phyloP scores from a whole-genome alignment of 257 asterid genomes.

The Solanum tarijense region DNA sequence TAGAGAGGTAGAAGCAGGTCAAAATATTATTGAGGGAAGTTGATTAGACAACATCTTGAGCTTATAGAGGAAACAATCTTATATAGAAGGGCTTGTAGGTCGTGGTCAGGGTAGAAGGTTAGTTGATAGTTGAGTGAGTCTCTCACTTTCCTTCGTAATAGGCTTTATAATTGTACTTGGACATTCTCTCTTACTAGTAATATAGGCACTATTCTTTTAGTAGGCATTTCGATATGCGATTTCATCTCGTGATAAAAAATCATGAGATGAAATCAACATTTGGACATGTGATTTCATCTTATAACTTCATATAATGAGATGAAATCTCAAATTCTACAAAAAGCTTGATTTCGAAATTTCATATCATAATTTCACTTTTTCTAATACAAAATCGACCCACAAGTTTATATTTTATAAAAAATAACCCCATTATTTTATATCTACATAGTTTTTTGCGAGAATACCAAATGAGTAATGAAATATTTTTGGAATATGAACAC shows the following conservation, averaged over 20 bases:
- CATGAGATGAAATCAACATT: not conserved
- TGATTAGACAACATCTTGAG: not conserved
- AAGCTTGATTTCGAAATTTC: not conserved
- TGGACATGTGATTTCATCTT: not conserved
- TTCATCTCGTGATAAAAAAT: not conserved
- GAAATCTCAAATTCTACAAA: not conserved
- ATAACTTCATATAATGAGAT: not conserved
- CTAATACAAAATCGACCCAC: not conserved
- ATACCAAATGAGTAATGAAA: not conserved
- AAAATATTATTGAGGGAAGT: not conserved
- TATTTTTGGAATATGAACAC: not conserved
- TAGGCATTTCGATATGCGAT: no score
- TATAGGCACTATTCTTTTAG: not conserved
- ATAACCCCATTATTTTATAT: no score
- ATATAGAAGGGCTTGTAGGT: no score
- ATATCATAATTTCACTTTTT: no score
- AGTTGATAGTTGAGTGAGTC: not conserved
- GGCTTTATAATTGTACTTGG: not conserved
- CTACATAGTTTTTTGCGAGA: no score
- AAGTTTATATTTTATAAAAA: no score
- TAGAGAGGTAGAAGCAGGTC: not conserved
- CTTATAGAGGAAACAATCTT: not conserved
- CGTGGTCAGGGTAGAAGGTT: not conserved
- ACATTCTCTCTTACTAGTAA: not conserved
- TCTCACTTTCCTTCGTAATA: not conserved